Conservation (phyloP, 208 protist species). For the Angomonas ambiguus region DNA sequence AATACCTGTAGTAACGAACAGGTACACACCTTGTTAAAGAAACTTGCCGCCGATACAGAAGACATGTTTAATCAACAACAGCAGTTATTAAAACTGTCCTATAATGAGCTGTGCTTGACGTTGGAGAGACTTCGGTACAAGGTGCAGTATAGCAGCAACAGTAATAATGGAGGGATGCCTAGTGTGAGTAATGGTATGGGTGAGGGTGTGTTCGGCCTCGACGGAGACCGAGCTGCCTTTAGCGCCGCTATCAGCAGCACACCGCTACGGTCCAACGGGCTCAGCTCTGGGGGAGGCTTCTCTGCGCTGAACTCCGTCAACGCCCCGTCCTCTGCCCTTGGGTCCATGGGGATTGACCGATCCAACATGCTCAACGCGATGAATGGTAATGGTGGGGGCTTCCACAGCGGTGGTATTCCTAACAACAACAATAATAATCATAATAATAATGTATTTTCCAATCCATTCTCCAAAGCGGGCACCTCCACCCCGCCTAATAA, state of each 20-base stretch:
- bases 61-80: constrained; percentile 62
- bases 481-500: constrained; percentile 24
- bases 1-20: constrained; percentile 20
- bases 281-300: background rate
- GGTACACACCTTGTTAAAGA: constrained; percentile 25
- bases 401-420: background rate
- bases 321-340: background rate
- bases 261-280: background rate
- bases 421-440: constrained; percentile 8
- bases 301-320: background rate
- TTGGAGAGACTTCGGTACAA: constrained; percentile 46
- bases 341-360: background rate
- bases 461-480: background rate
- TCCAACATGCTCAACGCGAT: background rate
- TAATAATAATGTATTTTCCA: background rate
- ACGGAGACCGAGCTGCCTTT: too few relatives aligned
- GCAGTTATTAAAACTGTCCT: constrained; percentile 37
- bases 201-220: too few relatives aligned
- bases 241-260: background rate
- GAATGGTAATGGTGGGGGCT: constrained; percentile 2
- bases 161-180: too few relatives aligned
- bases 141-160: constrained; percentile 24
- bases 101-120: constrained; percentile 38
- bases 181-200: too few relatives aligned
- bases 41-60: constrained; percentile 40